phyloP scores from a whole-genome alignment of 345 rosid genomes.

The Sisymbrium altissimum region DNA sequence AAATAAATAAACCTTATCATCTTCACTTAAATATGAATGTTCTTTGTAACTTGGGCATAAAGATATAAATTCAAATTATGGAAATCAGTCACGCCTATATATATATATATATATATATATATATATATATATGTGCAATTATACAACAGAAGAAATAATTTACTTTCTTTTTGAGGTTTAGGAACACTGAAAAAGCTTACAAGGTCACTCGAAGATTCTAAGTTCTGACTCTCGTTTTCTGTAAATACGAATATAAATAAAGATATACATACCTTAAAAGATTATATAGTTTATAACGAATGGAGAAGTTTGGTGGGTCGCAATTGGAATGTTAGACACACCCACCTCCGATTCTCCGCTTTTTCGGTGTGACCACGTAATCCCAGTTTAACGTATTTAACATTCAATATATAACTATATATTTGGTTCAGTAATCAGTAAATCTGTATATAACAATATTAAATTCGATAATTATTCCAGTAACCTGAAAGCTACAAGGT shows the following conservation, averaged over 20 bases:
- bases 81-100: constrained; percentile 11
- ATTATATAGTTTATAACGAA: neutral
- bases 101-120: too few relatives aligned
- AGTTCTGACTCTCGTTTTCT: neutral
- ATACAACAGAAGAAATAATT: constrained; percentile 10
- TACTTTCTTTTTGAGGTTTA: constrained; percentile 11
- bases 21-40: neutral
- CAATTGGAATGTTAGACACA: constrained; percentile 36
- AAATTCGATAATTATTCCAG: neutral
- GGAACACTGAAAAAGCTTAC: constrained; percentile 27
- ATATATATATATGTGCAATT: neutral
- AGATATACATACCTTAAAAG: neutral
- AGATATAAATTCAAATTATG: constrained; percentile 14
- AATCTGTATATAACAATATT: neutral
- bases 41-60: constrained; percentile 4
- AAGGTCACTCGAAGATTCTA: constrained; percentile 33
- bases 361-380: constrained; percentile 35
- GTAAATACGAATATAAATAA: neutral
- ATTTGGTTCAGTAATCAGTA: neutral
- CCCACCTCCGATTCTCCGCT: constrained; percentile 31
- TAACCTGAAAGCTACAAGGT: neutral
- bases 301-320: constrained; percentile 39
- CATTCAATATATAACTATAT: neutral
- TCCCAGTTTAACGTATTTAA: constrained; percentile 9
- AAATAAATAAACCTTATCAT: neutral